Base-by-base conservation (phyloP, 73 alveolate genomes). In the Blepharisma japonicum region DNA sequence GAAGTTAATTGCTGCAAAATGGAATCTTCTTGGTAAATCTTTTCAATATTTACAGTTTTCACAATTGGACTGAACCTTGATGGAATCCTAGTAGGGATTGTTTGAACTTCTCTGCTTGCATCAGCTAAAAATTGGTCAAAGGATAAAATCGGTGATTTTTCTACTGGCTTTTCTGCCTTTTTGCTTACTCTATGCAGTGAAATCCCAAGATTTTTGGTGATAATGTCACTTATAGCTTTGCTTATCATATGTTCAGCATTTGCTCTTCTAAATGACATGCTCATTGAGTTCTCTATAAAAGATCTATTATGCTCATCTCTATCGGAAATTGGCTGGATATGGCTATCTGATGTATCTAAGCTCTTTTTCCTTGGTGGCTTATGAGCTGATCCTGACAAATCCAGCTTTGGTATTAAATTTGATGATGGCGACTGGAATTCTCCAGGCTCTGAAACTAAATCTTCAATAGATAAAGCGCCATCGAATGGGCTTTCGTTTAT, bases 241-340 rank as follows among this genome's bases (percentile, higher is more conserved):
- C 23, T 61, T 20, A 61, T 14, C 18, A 61, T 14, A 18, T 61
- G 74, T 5, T 61, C 74, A 14, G 74, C 46, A 61, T 61, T n/a
- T 14, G 46, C 74, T 25, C 74, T 61, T 20, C 74, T n/a, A 61
- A 61, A 61, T 8, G 74, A 61, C 74, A 61, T 61, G 5, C 74
- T 61, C 74, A 61, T 61, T 20, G 74, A 61, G 23, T 61, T 61
- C 23, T 61, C 74, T 1, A 2, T 14, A 61, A 61, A 25, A 20
- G 49, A 14, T 4, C 47, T 14, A 61, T 61, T 61, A 18, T 18
- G 14, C 18, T 61, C 74, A 8, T 61, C 74, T 61, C 23, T 61
- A 25, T 25, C 38, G 6, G 42, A 32, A 32, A 32, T 32, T 32
- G 42, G 42, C 42, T 32, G 42, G 3, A 32, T 32, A 32, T 32